Evolutionary conservation across 306 rosid species (phyloP).

Genomic region (Trifolium repens): DNA sequence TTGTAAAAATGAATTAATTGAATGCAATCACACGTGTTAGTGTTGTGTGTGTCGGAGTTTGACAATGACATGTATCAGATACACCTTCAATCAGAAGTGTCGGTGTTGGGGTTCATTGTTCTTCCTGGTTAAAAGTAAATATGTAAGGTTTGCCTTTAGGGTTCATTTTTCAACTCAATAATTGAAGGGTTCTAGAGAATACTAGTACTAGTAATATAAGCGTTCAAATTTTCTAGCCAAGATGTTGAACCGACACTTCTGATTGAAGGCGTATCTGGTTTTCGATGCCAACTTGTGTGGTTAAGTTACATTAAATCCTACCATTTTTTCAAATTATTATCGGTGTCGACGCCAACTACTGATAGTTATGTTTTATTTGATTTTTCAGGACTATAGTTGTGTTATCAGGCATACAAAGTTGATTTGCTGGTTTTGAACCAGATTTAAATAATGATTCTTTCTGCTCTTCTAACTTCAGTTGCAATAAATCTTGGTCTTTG

Average conservation of each 20-base stretch:
- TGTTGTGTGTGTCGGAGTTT: background rate
- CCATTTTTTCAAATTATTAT: background rate
- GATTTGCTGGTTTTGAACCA: conserved; percentile 42
- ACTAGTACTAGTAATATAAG: too few species aligned
- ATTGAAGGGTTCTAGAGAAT: too few species aligned
- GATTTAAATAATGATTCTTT: conserved; percentile 59
- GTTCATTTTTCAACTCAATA: too few species aligned
- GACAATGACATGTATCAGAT: too few species aligned
- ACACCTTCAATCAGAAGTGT: background rate
- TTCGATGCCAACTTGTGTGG: background rate
- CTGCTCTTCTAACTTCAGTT: conserved; percentile 81
- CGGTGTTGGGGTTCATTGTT: background rate
- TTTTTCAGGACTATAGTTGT: conserved; percentile 39
- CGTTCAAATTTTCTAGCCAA: background rate
- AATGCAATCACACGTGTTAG: background rate
- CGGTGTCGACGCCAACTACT: background rate
- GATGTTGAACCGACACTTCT: background rate
- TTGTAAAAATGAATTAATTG: too few species aligned
- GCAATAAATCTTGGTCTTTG: conserved; percentile 84
- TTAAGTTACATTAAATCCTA: too few species aligned
- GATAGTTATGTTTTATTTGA: conserved; percentile 28
- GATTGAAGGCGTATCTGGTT: background rate
- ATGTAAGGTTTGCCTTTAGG: too few species aligned
- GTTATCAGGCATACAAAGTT: conserved; percentile 32
- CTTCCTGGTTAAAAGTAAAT: too few species aligned